Conservation (phyloP, 257 asterid species). For the Hygrophila difformis region DNA sequence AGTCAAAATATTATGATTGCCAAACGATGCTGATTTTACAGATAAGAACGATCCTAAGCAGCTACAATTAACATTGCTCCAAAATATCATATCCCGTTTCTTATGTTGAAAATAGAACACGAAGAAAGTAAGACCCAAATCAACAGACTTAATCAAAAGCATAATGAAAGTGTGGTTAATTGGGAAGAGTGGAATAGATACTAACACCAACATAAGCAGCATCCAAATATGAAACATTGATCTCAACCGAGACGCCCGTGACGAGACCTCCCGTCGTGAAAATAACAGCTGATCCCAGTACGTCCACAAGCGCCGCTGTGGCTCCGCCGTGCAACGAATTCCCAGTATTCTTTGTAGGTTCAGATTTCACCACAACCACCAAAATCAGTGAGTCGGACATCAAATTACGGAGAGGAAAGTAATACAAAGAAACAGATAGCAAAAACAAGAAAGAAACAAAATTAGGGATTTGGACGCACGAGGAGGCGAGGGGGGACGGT, state of each 20-base stretch:
- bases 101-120: neutral
- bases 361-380: slow-evolving; percentile 12
- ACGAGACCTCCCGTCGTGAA: slow-evolving; percentile 41
- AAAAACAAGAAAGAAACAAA: neutral
- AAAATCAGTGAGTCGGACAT: slow-evolving; percentile 6
- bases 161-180: neutral
- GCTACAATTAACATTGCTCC: neutral
- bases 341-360: slow-evolving; percentile 36
- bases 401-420: too few relatives aligned
- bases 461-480: slow-evolving; percentile 24
- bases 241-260: slow-evolving; percentile 72
- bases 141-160: neutral
- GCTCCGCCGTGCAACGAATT: slow-evolving; percentile 77
- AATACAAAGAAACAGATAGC: too few relatives aligned
- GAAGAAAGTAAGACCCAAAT: neutral
- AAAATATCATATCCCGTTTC: too few relatives aligned
- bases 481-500: slow-evolving; percentile 65
- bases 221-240: slow-evolving; percentile 53
- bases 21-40: neutral
- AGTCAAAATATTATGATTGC: neutral
- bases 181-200: neutral
- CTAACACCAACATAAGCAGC: slow-evolving; percentile 62
- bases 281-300: slow-evolving; percentile 55
- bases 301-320: slow-evolving; percentile 67
- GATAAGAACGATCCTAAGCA: neutral